Evolutionary conservation across 257 asterid genomes (phyloP).

Genomic region (Eucommia ulmoides): DNA sequence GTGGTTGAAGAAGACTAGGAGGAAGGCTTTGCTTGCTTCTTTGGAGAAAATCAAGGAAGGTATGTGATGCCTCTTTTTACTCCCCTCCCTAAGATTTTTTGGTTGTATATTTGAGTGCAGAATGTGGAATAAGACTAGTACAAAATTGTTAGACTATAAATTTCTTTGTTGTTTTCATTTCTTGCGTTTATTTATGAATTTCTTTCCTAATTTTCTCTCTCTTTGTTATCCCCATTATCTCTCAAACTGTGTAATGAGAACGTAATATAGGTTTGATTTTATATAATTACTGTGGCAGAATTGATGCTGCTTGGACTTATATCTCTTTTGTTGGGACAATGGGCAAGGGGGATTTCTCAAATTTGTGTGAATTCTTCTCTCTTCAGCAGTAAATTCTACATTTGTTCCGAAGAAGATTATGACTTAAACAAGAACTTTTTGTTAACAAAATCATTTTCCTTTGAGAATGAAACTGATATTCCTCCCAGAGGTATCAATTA

Average conservation of each 20-base stretch:
- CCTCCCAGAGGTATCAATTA: constrained; percentile 37
- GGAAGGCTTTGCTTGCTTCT: constrained; percentile 78
- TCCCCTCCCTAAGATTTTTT: not conserved
- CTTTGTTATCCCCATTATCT: not conserved
- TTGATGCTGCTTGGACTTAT: constrained; percentile 88
- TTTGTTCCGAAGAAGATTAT: constrained; percentile 59
- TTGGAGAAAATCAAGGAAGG: constrained; percentile 84
- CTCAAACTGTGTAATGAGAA: too few species aligned
- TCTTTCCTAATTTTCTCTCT: not conserved
- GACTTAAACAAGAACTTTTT: constrained; percentile 18
- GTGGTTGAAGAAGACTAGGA: constrained; percentile 88
- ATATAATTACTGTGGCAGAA: too few species aligned
- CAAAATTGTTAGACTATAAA: too few species aligned
- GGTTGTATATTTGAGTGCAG: too few species aligned
- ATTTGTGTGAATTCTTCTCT: constrained; percentile 74
- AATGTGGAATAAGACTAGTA: too few species aligned
- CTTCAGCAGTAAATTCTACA: constrained; percentile 63
- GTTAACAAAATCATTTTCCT: constrained; percentile 9
- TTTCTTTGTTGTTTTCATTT: too few species aligned
- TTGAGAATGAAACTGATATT: constrained; percentile 31
- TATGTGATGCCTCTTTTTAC: constrained; percentile 1
- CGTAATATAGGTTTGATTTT: too few species aligned
- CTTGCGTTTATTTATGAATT: not conserved
- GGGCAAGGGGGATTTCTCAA: constrained; percentile 72
- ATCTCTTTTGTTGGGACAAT: constrained; percentile 80